Conservation (phyloP, 805 yeast species). For the Candida nitratophila region DNA sequence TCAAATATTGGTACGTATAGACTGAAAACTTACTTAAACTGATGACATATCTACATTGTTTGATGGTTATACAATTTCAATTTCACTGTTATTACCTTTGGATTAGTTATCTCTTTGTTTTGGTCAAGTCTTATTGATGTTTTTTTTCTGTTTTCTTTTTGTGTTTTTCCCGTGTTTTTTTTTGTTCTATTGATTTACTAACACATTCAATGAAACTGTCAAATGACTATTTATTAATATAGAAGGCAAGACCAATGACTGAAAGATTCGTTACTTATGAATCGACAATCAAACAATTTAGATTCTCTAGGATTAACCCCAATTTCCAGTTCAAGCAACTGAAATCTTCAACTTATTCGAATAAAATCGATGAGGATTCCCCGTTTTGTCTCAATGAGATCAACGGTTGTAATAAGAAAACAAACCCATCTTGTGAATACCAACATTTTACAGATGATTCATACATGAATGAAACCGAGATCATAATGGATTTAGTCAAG, state of each 20-base stretch:
- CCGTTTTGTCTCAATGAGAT: constrained; percentile 12
- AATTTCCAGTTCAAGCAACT: constrained; percentile 10
- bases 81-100: too few species aligned
- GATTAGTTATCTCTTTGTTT: too few species aligned
- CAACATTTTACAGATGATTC: constrained; percentile 9
- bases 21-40: neutral
- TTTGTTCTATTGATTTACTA: too few species aligned
- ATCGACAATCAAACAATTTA: constrained; percentile 9
- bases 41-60: too few species aligned
- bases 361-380: constrained; percentile 8
- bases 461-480: neutral
- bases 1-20: neutral
- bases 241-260: constrained; percentile 8
- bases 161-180: too few species aligned
- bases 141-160: neutral
- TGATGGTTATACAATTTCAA: too few species aligned
- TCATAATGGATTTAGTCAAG: neutral
- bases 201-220: neutral
- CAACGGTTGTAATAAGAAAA: constrained; percentile 7
- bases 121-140: too few species aligned
- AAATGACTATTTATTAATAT: neutral
- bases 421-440: constrained; percentile 4
- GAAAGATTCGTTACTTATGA: constrained; percentile 9
- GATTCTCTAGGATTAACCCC: constrained; percentile 7
- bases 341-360: constrained; percentile 11